These are phyloP conservation scores for Dendrocalamus latiflorus DNA, from an alignment of 202 grass and related monocot species.

Conservation along the genomic window DNA sequence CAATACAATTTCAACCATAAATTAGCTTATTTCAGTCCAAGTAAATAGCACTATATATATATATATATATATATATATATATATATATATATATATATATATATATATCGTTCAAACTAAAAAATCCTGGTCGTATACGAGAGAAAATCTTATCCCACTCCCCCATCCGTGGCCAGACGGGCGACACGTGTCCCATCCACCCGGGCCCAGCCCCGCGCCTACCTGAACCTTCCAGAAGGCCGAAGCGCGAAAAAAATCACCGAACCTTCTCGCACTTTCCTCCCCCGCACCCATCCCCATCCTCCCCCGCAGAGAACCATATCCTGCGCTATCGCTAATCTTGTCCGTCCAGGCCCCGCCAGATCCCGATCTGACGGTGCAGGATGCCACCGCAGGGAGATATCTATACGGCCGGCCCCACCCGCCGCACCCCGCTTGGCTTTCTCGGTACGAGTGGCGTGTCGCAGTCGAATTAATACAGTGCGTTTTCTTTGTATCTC, in stretches of 20 bases:
- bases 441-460: conserved; percentile 28
- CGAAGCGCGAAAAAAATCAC: neutral
- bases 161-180: neutral
- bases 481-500: neutral
- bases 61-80: no score
- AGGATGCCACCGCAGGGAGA: neutral
- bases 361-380: neutral
- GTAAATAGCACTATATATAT: no score
- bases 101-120: no score
- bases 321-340: neutral
- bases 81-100: no score
- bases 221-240: conserved; percentile 54
- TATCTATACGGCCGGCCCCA: conserved; percentile 12
- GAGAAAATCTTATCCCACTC: conserved; percentile 37
- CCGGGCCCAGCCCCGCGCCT: neutral
- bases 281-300: neutral
- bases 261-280: conserved; percentile 61
- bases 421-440: neutral
- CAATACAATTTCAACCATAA: no score
- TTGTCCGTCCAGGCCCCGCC: neutral
- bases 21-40: no score
- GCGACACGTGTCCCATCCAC: conserved; percentile 35
- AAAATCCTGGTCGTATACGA: neutral
- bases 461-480: conserved; percentile 25
- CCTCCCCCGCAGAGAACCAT: neutral